Base-by-base conservation (phyloP, 1,284 basidiomycete genomes). In the Leccinum solheimii region DNA sequence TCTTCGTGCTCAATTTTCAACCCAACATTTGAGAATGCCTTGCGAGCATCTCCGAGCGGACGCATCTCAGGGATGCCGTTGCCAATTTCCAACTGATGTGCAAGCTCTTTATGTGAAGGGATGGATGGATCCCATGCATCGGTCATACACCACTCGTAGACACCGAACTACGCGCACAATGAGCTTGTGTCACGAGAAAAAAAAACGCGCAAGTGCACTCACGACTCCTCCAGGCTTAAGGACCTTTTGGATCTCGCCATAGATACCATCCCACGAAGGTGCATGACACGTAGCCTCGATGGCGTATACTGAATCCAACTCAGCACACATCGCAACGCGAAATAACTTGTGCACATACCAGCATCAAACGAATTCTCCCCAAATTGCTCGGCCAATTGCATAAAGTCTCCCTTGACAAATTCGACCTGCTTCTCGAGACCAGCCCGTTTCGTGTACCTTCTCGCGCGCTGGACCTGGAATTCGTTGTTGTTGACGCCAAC, bases 71-170 rank as follows among this genome's bases (percentile, higher is more conserved):
- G 94, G 72, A 99, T 98, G 67, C 97, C 97, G 75, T 97, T 95
- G 52, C 97, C 97, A 59, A 98, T 81, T 75, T 95, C 94, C 66
- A 96, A 89, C 60, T 84, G 88, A 80, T 98, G 95, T 19, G 94
- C 92, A 64, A 99, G 88, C 61, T 86, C 85, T 80, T 96, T 96
- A 85, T 99, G 97, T 65, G 86, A 78, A 16, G 95, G 91, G 76
- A 85, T 92, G 13, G 88, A 87, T 2, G 92, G 83, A 76, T 99
- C 93, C 92, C 94, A 99, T 10, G 77, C 77, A 76, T 98, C 96
- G 54, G 97, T 98, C 96, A 99, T 98, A 79, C 90, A 92, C 97
- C 97, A 99, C 76, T 98, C 97, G 79, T 98, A 98, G 51, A 98
- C 90, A 74, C 95, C 96, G 76, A 98, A 98, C 91, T 95, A 45